These are phyloP conservation scores for Fusarium duplospermum DNA, from an alignment of 2,329 filamentous ascomycete genomes.

Conservation along the genomic window DNA sequence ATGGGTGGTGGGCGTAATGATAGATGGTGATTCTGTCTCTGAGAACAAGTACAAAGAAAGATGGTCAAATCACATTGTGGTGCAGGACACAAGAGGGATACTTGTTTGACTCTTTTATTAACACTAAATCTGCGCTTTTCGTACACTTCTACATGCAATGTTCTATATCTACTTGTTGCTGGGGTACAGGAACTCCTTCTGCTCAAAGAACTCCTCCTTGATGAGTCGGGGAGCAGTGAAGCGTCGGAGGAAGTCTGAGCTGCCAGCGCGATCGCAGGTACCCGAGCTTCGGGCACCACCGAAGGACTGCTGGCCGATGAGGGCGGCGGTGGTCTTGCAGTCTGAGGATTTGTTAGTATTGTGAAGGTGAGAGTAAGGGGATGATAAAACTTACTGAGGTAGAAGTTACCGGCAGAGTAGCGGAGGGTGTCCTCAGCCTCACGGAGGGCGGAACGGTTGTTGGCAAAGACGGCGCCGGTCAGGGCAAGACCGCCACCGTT, in stretches of 20 bases:
- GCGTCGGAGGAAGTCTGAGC: constrained; percentile 59
- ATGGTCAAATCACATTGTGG: not conserved
- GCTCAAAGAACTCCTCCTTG: constrained; percentile 60
- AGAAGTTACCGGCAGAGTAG: constrained; percentile 68
- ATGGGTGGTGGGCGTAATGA: too few relatives aligned
- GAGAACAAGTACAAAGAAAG: not conserved
- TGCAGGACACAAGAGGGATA: too few relatives aligned
- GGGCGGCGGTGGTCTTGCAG: constrained; percentile 67
- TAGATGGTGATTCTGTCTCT: too few relatives aligned
- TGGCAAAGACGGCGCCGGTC: constrained; percentile 63
- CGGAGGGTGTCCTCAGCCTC: constrained; percentile 63
- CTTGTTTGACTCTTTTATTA: constrained; percentile 22
- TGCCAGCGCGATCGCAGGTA: constrained; percentile 69
- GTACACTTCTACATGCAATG: constrained; percentile 23
- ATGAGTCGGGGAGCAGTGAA: constrained; percentile 64
- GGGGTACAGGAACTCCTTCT: constrained; percentile 59
- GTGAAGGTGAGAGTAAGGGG: too few relatives aligned
- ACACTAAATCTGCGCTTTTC: constrained; percentile 19
- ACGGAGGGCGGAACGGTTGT: constrained; percentile 59
- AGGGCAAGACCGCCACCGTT: constrained; percentile 58
- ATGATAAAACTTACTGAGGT: constrained; percentile 54
- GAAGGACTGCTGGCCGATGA: constrained; percentile 68
- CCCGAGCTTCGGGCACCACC: constrained; percentile 64
- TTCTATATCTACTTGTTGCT: constrained; percentile 56
- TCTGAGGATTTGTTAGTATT: constrained; percentile 40